A percentile compares a stretch with the other conserved stretches of the same genome.
Conservation (phyloP, 2,329 filamentous ascomycete genomes). For the Chrysoporthe deuterocubensis region DNA sequence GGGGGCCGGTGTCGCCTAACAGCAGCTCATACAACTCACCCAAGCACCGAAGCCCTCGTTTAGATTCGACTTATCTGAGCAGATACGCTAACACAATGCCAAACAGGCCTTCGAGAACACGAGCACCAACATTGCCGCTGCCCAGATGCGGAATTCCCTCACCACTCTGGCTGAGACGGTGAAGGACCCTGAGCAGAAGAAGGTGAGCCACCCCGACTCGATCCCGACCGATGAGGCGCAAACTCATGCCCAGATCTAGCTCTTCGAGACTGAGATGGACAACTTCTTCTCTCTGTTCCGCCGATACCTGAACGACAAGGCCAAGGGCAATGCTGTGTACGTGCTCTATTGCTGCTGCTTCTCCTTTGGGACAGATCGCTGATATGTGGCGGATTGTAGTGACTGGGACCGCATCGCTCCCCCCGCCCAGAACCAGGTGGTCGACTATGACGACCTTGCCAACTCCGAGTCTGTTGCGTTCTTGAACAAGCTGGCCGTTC, state of each 20-base stretch:
- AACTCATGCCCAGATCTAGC: conserved; percentile 50
- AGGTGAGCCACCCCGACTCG: conserved; percentile 60
- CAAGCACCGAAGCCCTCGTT: not conserved
- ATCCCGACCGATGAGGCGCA: not conserved
- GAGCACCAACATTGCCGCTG: conserved; percentile 95
- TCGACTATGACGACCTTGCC: conserved; percentile 88
- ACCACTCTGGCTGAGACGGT: conserved; percentile 92
- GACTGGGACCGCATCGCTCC: conserved; percentile 98
- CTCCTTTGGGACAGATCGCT: conserved; percentile 3
- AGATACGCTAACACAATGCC: conserved; percentile 13
- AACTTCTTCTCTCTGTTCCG: conserved; percentile 99
- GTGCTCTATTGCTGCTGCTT: conserved; percentile 38
- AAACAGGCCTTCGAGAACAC: conserved; percentile 96
- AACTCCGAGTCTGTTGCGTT: conserved; percentile 91
- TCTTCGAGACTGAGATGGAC: conserved; percentile 99
- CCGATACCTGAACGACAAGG: conserved; percentile 97
- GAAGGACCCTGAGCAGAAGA: conserved; percentile 77
- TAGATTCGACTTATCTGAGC: not conserved
- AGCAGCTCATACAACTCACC: not conserved
- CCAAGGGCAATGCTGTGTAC: conserved; percentile 90
- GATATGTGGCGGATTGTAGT: conserved; percentile 47
- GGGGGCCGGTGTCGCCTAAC: not conserved
- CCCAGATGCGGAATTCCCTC: conserved; percentile 98
- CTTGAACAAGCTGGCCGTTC: conserved; percentile 94
- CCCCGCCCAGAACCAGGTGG: conserved; percentile 89